Conservation (phyloP, 805 yeast species). For the Ogataea zsoltii region DNA sequence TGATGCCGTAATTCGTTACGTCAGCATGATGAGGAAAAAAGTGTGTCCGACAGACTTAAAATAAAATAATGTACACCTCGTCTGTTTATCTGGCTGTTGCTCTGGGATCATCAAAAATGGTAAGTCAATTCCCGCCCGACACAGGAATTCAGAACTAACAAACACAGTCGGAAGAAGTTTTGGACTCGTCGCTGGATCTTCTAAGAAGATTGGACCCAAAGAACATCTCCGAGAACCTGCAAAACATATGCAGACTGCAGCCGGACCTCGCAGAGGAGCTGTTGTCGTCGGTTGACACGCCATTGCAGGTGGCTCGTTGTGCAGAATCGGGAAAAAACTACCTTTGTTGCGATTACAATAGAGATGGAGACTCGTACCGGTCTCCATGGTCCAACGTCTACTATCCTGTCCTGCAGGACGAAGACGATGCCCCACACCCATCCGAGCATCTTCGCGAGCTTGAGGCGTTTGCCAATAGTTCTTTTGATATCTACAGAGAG, state of each 20-base stretch:
- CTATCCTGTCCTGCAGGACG: slow-evolving; percentile 51
- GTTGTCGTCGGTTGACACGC: slow-evolving; percentile 83
- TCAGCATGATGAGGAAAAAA: too few relatives aligned
- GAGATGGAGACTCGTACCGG: slow-evolving; percentile 90
- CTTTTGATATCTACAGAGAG: slow-evolving; percentile 91
- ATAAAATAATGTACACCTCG: too few relatives aligned
- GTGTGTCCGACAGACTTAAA: too few relatives aligned
- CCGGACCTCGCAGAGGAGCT: slow-evolving; percentile 85
- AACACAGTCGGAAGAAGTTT: slow-evolving; percentile 44
- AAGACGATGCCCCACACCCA: slow-evolving; percentile 74
- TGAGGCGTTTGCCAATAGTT: slow-evolving; percentile 82
- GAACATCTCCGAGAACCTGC: slow-evolving; percentile 45
- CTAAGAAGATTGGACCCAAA: slow-evolving; percentile 75
- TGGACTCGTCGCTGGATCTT: slow-evolving; percentile 78
- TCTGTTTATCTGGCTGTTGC: too few relatives aligned
- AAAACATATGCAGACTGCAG: slow-evolving; percentile 50
- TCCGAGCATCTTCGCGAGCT: slow-evolving; percentile 63
- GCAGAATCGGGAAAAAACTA: slow-evolving; percentile 60
- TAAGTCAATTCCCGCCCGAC: background rate
- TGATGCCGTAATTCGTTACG: too few relatives aligned
- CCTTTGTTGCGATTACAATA: slow-evolving; percentile 88
- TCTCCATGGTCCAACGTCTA: slow-evolving; percentile 89
- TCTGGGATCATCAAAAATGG: slow-evolving; percentile 5
- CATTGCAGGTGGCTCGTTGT: slow-evolving; percentile 59
- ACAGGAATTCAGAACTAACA: background rate